Evolutionary conservation across 2,329 filamentous ascomycete species (phyloP).

Genomic region (Phoma sp.): DNA sequence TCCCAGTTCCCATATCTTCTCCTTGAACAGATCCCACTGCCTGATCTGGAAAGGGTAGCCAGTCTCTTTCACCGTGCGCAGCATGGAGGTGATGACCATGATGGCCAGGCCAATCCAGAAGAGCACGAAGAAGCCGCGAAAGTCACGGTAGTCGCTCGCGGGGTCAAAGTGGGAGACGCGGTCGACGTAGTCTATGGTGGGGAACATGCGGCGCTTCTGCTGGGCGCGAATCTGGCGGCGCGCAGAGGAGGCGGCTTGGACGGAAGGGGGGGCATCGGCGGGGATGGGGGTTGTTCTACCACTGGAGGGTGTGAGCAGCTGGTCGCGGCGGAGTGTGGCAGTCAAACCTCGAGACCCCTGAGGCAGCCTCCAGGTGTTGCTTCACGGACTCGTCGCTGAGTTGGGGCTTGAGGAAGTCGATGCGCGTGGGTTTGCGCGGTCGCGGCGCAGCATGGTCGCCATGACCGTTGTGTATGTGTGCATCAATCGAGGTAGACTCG

Average conservation of each 20-base stretch:
- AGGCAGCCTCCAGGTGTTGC: slow-evolving; percentile 33
- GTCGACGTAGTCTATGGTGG: slow-evolving; percentile 88
- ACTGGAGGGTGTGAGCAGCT: slow-evolving; percentile 56
- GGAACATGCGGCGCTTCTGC: slow-evolving; percentile 84
- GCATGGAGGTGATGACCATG: slow-evolving; percentile 93
- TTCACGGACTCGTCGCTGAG: slow-evolving; percentile 41
- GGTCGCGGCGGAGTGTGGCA: slow-evolving; percentile 50
- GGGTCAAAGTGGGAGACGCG: slow-evolving; percentile 97
- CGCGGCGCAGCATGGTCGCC: slow-evolving; percentile 42
- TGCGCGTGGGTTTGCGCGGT: slow-evolving; percentile 45
- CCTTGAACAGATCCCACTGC: slow-evolving; percentile 87
- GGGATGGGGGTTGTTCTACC: slow-evolving; percentile 84
- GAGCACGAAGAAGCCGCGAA: slow-evolving; percentile 95
- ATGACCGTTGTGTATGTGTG: slow-evolving; percentile 31
- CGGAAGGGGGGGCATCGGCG: slow-evolving; percentile 90
- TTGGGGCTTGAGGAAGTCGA: slow-evolving; percentile 46
- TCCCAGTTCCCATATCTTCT: slow-evolving; percentile 87
- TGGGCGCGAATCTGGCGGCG: slow-evolving; percentile 83
- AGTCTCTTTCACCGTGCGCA: slow-evolving; percentile 93
- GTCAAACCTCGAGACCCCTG: slow-evolving; percentile 48
- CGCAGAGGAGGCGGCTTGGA: slow-evolving; percentile 82
- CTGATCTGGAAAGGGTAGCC: slow-evolving; percentile 83
- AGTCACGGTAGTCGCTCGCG: slow-evolving; percentile 88
- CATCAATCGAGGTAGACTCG: slow-evolving; percentile 42
- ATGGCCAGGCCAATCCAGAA: slow-evolving; percentile 98